These are phyloP conservation scores for Ulvella scutata DNA, from an alignment of 139 green algal species.

Conservation along the genomic window DNA sequence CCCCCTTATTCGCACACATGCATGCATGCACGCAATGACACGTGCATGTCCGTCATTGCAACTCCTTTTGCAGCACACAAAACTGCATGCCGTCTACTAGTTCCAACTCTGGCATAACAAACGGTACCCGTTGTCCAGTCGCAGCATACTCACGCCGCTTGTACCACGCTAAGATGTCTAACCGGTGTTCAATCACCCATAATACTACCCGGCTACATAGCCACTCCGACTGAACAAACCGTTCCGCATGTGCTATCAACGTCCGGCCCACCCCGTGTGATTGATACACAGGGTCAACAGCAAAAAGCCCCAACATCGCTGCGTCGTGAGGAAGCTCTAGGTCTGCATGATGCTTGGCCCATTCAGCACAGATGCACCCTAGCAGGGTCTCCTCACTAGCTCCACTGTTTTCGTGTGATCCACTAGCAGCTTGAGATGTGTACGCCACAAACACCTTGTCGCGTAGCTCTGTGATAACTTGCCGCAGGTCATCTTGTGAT, in stretches of 20 bases:
- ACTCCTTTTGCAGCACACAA: background rate
- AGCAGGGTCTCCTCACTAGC: background rate
- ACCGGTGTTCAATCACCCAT: background rate
- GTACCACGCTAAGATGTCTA: background rate
- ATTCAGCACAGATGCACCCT: background rate
- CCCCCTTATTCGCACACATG: too few species aligned
- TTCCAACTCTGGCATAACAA: background rate
- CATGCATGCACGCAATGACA: too few species aligned
- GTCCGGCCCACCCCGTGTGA: background rate
- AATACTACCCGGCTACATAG: background rate
- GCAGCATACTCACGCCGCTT: background rate
- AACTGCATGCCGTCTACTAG: background rate
- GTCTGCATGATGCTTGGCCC: background rate
- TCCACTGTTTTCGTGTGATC: too few species aligned
- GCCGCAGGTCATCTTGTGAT: background rate
- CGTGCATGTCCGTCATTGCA: too few species aligned
- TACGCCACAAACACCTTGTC: background rate
- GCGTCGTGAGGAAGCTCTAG: background rate
- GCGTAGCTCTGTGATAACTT: background rate
- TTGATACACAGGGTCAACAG: background rate
- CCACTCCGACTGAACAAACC: background rate
- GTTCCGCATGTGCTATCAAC: background rate
- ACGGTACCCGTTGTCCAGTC: background rate
- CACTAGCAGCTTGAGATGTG: too few species aligned
- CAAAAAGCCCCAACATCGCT: background rate